Percentiles rank a stretch among this genome's conserved stretches.
phyloP scores from a whole-genome alignment of 176 grass and related monocot genomes.

The Canna indica region DNA sequence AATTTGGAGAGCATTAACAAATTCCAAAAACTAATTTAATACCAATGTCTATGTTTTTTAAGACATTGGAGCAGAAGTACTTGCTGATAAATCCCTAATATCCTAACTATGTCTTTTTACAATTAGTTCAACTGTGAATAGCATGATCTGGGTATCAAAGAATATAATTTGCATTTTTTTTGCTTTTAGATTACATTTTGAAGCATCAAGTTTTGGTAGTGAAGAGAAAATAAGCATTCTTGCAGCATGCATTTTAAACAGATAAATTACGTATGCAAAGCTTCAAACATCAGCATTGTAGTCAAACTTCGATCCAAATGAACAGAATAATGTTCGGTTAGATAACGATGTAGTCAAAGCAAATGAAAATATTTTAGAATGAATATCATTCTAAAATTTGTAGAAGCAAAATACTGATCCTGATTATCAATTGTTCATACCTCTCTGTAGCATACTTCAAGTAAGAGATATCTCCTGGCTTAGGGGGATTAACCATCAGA shows the following conservation, averaged over 20 bases:
- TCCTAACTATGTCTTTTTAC: too few relatives aligned
- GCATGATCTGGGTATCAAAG: not conserved
- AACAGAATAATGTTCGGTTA: not conserved
- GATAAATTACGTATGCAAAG: not conserved
- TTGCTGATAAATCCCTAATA: too few relatives aligned
- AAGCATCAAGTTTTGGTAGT: not conserved
- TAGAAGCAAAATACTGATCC: not conserved
- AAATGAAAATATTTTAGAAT: not conserved
- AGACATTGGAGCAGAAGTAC: too few relatives aligned
- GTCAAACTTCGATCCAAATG: not conserved
- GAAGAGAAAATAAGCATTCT: not conserved
- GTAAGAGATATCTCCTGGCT: constrained; percentile 94
- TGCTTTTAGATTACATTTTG: not conserved
- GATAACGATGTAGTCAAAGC: not conserved
- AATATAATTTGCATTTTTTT: not conserved
- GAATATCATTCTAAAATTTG: not conserved
- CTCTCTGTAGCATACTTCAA: constrained; percentile 72
- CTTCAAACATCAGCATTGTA: not conserved
- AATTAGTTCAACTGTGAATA: not conserved
- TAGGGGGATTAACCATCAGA: constrained; percentile 91
- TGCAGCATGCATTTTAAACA: not conserved
- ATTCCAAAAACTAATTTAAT: too few relatives aligned
- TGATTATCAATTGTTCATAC: constrained; percentile 24
- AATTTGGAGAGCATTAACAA: too few relatives aligned
- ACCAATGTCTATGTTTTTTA: too few relatives aligned